These are phyloP conservation scores for Carex parvula DNA, from an alignment of 176 grass and related monocot species.

Conservation along the genomic window DNA sequence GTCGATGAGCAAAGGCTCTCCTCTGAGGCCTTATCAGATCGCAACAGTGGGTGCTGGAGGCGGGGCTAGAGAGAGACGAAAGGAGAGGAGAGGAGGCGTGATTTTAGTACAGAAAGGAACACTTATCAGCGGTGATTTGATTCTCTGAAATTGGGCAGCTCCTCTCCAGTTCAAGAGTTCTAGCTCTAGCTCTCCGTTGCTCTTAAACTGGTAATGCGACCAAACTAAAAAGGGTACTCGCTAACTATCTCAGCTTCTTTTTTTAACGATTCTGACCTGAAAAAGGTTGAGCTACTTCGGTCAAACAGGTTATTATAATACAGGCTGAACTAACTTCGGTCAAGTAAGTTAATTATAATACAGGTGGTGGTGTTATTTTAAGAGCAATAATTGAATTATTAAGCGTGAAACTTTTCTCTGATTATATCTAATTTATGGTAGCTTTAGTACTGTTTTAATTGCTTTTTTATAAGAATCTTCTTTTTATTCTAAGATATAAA, in stretches of 20 bases:
- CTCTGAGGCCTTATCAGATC: constrained; percentile 7
- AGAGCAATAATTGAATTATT: too few relatives aligned
- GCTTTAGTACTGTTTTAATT: too few relatives aligned
- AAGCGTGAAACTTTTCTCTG: too few relatives aligned
- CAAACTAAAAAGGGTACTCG: too few relatives aligned
- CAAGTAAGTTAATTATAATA: not conserved
- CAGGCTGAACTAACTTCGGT: not conserved
- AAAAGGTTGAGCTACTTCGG: not conserved
- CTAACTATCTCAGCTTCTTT: not conserved
- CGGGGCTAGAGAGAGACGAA: not conserved
- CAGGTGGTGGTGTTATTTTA: too few relatives aligned
- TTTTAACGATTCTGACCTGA: too few relatives aligned
- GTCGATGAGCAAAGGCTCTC: not conserved
- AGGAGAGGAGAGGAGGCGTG: not conserved
- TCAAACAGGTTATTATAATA: not conserved
- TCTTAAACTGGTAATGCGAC: too few relatives aligned
- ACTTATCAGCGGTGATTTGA: constrained; percentile 3
- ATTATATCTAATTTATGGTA: too few relatives aligned
- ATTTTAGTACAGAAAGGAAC: constrained; percentile 9
- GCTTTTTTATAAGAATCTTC: too few relatives aligned
- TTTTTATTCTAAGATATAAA: too few relatives aligned
- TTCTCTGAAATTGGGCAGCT: not conserved
- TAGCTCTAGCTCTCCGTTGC: too few relatives aligned
- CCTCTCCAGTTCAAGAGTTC: not conserved
- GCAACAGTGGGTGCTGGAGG: not conserved